Conservation (phyloP, 179 eudicot species). For the Monotropa hypopitys region DNA sequence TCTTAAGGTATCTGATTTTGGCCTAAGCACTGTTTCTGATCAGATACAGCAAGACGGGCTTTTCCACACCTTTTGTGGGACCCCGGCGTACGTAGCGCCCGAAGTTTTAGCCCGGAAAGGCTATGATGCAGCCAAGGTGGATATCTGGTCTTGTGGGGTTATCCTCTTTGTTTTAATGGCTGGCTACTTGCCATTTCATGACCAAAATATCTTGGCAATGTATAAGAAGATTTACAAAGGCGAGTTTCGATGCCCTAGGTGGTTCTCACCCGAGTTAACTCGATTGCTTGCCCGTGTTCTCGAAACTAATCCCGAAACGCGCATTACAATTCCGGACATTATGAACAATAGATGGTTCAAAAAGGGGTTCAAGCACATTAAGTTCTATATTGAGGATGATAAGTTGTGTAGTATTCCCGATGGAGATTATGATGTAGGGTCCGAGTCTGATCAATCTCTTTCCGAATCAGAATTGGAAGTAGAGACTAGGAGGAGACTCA, state of each 20-base stretch:
- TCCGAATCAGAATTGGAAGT: conserved; percentile 43
- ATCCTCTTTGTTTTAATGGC: conserved; percentile 60
- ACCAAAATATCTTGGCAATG: conserved; percentile 52
- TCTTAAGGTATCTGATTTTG: conserved; percentile 65
- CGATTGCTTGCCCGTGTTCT: conserved; percentile 26
- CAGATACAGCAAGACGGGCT: conserved; percentile 30
- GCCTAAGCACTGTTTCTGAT: conserved; percentile 38
- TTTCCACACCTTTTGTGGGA: conserved; percentile 60
- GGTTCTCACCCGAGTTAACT: conserved; percentile 41
- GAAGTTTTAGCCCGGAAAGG: conserved; percentile 57
- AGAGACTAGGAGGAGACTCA: conserved; percentile 21
- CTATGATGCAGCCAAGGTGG: conserved; percentile 61
- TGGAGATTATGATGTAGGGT: conserved; percentile 24
- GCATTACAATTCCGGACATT: conserved; percentile 41
- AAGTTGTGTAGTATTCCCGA: conserved; percentile 32
- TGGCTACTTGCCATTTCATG: conserved; percentile 67
- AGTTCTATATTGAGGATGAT: conserved; percentile 52
- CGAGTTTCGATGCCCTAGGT: conserved; percentile 45
- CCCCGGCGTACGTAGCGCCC: conserved; percentile 72
- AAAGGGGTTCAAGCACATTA: conserved; percentile 41
- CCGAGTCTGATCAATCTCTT: conserved; percentile 30
- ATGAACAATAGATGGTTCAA: conserved; percentile 50
- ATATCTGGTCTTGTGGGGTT: conserved; percentile 72
- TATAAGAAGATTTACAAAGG: conserved; percentile 53
- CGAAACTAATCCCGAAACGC: conserved; percentile 36